Base-by-base conservation (phyloP, 2,329 filamentous ascomycete genomes). In the Neofusicoccum kwambonambiense region DNA sequence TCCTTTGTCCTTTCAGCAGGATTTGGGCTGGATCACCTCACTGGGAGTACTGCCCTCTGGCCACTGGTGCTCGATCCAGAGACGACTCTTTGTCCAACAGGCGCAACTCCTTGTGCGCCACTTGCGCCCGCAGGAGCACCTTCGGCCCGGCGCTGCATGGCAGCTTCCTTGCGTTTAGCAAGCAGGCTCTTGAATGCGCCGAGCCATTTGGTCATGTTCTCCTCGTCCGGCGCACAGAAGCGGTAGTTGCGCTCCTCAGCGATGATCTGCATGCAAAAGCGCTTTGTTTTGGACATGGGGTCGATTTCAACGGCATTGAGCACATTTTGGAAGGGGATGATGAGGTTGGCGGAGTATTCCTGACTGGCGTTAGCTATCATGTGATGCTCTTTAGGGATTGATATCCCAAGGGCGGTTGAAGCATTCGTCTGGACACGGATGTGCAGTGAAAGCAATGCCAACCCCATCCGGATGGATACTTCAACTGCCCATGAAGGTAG, bases 261-360 rank as follows among this genome's bases (percentile, higher is more conserved):
- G 72, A 99, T 97, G 71, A 98, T 86, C 77, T 98, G 94, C 75
- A 98, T 84, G 77, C 95, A 98, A 74, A 91, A 88, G 52, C 84
- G 85, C 80, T 97, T 97, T 70, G 88, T 95, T 73, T 86, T 90
- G 72, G 90, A 94, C 68, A 96, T 81, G 0, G 93, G 90, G 70
- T 98, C 92, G 63, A 97, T 92, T 73, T 98, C 95, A 22, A 97
- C 93, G 1, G 92, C 93, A 70, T 96, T 91, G 71, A 98, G 90
- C 62, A 99, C 89, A 63, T 84, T 87, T 8, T 87, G 82, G 71
- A 98, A 87, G 3, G 90, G 87, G 39, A 97, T 82, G 70, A 99
- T 90, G 70, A 93, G 89, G 67, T 90, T 84, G 0, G 93, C 92
- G 12, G 90, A 89, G 76, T 98, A 98, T 79, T 99, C 95, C 68